A percentile compares a stretch with the other conserved stretches of the same genome.
phyloP scores from a whole-genome alignment of 2,329 filamentous ascomycete species.

The Penicillium sp. region DNA sequence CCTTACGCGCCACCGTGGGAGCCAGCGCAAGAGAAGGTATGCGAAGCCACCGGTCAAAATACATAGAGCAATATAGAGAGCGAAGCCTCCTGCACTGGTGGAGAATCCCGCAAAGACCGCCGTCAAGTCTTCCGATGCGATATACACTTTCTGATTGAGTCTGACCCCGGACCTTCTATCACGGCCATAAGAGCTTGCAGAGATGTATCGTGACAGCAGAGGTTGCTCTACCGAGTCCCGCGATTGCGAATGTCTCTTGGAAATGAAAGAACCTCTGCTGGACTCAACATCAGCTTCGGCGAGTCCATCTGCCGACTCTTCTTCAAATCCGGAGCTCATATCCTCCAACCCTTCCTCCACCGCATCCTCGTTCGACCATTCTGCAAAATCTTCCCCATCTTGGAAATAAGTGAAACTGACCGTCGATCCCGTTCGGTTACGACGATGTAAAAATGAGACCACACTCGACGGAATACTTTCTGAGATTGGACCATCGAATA shows the following conservation, averaged over 20 bases:
- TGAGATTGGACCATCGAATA: constrained; percentile 89
- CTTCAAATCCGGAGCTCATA: constrained; percentile 46
- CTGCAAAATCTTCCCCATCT: constrained; percentile 63
- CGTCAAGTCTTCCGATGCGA: constrained; percentile 88
- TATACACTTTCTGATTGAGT: constrained; percentile 86
- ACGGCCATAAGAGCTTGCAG: constrained; percentile 67
- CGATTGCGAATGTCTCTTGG: constrained; percentile 38
- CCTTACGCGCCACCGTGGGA: constrained; percentile 81
- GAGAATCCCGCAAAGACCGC: constrained; percentile 90
- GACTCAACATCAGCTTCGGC: constrained; percentile 39
- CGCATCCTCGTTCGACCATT: constrained; percentile 53
- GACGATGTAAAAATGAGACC: constrained; percentile 86
- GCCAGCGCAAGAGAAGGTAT: constrained; percentile 84
- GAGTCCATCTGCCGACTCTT: constrained; percentile 40
- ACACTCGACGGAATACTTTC: constrained; percentile 95
- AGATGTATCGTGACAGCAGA: constrained; percentile 71
- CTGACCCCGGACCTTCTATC: constrained; percentile 61
- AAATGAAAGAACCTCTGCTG: constrained; percentile 30
- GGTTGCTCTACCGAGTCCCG: constrained; percentile 54
- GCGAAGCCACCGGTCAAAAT: constrained; percentile 71
- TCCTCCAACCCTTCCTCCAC: constrained; percentile 28
- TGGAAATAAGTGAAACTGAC: constrained; percentile 87
- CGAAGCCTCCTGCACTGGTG: constrained; percentile 70
- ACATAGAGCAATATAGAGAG: constrained; percentile 70
- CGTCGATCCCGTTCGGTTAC: constrained; percentile 76